Evolutionary conservation across 2,329 filamentous ascomycete genomes (phyloP), one percentile per base, ranked within the genome.

Genomic region (Exophiala mesophila): DNA sequence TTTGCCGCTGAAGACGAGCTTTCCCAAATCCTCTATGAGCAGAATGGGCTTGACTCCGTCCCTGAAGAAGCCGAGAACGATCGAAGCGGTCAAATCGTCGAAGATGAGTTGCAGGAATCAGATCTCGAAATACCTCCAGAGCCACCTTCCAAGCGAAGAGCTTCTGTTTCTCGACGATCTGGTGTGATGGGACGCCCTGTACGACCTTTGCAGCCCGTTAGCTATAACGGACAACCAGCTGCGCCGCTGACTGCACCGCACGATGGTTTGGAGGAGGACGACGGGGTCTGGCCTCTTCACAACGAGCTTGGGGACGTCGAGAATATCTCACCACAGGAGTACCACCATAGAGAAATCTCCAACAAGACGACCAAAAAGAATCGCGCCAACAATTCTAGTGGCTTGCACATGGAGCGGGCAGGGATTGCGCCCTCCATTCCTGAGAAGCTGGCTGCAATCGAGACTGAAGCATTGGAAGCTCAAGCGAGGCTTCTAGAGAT

Each of bases 361-460:
- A n/a, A n/a, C n/a, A 18, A 39, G 37, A 23, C 30, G 9, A 38
- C 41, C 33, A 37, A 46, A 42, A 19, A 47, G 21, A 36, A 24
- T 13, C 41, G 54, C 39, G 46, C 49, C 19, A 31, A 36, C 9
- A 13, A n/a, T 3, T 55, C 29, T 59, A 54, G 46, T 42, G 47
- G 19, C 58, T 62, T 29, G 43, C 58, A 21, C 60, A 26, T 26
- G 23, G 23, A 57, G 13, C 47, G 50, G 46, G 49, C 48, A 5
- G 52, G 56, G 29, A 44, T 56, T 4, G 55, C 53, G n/a, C 50
- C 64, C 41, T 67, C 63, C 23, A 55, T 71, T 4, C 42, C 61
- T 4, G 63, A 71, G 45, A 71, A 69, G 47, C 60, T 71, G 7
- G 66, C 65, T 9, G 60, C 58, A 1, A 64, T 62, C 3, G 64